Base-by-base conservation (phyloP, 148 eudicot genomes). In the Mesembryanthemum crystallinum region DNA sequence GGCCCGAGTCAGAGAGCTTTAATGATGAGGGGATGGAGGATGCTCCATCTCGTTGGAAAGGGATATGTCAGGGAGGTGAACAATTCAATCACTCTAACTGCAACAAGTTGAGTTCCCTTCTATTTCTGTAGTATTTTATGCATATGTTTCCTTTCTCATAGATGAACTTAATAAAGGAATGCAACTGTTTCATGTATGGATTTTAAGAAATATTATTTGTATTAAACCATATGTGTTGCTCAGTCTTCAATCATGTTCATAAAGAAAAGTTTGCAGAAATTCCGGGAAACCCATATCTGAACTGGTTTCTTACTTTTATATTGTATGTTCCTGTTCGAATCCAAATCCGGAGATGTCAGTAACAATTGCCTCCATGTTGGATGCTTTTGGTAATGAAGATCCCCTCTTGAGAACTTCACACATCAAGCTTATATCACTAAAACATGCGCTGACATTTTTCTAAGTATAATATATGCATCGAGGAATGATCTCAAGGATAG, bases 1-100 rank as follows among this genome's bases (percentile, higher is more conserved):
- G 88, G 87, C 89, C 89, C 4, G 89, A 87, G 77, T 87, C 87
- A 18, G 77, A 80, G 73, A 87, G 86, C 81, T 87, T 84, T 45
- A 73, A 49, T 18, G 89, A 87, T 43, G 77, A 66, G 45, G 81
- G 82, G 21, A 87, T 87, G 87, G 59, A 54, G 35, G 64, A 69
- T 54, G 77, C 78, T 78, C 87, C 87, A 7, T 78, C 85, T 54
- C 82, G 73, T 52, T 87, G 89, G 89, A 81, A 60, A 39, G 89
- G 89, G 30, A 76, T 75, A 62, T 84, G 89, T 73, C 84, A 84
- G 61, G 83, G 62, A 77, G 89, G 87, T 72, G 85, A 82, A 69
- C 47, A 78, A 43, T 87, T 84, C 83, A 87, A 76, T 67, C 33
- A 45, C 27, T 84, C 84, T 15, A 64, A 82, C 63, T 84, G 89